Base-by-base conservation (phyloP, 257 asterid genomes). In the Linderniella brevidens region DNA sequence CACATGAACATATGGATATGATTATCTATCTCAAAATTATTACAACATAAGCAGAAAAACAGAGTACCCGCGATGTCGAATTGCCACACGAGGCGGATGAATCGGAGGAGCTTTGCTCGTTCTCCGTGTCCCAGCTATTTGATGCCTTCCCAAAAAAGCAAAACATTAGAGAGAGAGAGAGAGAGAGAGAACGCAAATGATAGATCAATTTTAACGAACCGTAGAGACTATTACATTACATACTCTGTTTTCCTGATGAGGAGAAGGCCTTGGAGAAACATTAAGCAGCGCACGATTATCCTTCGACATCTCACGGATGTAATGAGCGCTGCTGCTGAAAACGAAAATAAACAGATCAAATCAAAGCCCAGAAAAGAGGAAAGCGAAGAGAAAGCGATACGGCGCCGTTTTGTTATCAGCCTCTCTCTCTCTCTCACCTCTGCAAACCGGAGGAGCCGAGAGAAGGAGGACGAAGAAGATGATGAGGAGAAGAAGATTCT, bases 251-350 rank as follows among this genome's bases (percentile, higher is more conserved):
- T n/a, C n/a, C n/a, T 40, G 47, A 52, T 53, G 60, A 17, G 51
- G 57, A 42, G 71, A 64, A 54, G 71, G 65, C 20, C 41, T 52
- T 3, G 82, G 79, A 32, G 86, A 73, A 64, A 63, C 54, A 61
- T 70, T 73, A 19, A 77, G 82, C 16, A 60, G 82, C 16, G 58
- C 46, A 6, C 6, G 32, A 65, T 70, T 64, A 60, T 67, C 74
- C 64, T 48, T 46, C 9, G 39, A 25, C 54, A 66, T 63, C 62
- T 52, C 56, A 56, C 65, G 6, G 6, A 25, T 25, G 32, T 25
- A 6, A 25, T 25, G 32, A 25, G 6, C 32, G 6, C 32, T 25
- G 6, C 32, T 25, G 32, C 32, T n/a, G n/a, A n/a, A n/a, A 25
- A 25, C 3, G 32, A 25, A 25, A 25, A 25, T 3, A 25, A 25